Evolutionary conservation across 2,329 filamentous ascomycete species (phyloP), one percentile per base, ranked within the genome.

Genomic region (Clarireedia sp.): DNA sequence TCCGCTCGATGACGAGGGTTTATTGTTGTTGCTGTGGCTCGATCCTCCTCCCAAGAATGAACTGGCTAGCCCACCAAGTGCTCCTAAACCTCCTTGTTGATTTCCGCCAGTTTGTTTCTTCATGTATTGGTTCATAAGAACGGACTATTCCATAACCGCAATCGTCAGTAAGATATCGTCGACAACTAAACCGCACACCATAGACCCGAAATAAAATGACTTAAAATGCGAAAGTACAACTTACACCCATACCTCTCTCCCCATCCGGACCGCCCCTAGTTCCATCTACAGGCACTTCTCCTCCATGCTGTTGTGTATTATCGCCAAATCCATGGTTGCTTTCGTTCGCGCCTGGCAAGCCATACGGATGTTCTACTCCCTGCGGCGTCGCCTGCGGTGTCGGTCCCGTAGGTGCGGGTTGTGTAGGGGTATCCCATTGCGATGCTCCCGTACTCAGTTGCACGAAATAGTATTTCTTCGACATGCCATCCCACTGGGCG

Each of bases 381-480:
- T 59, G 72, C 63, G 69, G 72, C 52, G 69, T 74, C 56, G 76
- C 77, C 59, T 73, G 78, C 46, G 80, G 83, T 38, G 80, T 83
- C 66, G 74, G 81, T 59, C 82, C 81, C 21, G 79, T 77, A 45
- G 80, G 82, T 7, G 80, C 83, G 49, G 83, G 77, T 57, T 81
- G 75, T 14, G 81, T 87, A 33, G 85, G 85, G 33, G 79, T 77
- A n/a, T 88, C 85, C 85, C 86, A 89, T 70, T 88, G 85, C 60
- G 85, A 87, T 38, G 81, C 76, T 48, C 85, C 85, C 7, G 85
- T 88, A 52, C 82, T 83, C 54, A 89, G 79, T 70, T 88, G 84
- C 50, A 89, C 85, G 68, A 81, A 86, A 70, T 86, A 86, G 68
- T 86, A 86, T 69, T 85, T 85, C 68, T 75, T 79, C 69, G 76